These are phyloP conservation scores for Aspergillus leporis DNA, from an alignment of 495 filamentous ascomycete genomes.

Conservation along the genomic window DNA sequence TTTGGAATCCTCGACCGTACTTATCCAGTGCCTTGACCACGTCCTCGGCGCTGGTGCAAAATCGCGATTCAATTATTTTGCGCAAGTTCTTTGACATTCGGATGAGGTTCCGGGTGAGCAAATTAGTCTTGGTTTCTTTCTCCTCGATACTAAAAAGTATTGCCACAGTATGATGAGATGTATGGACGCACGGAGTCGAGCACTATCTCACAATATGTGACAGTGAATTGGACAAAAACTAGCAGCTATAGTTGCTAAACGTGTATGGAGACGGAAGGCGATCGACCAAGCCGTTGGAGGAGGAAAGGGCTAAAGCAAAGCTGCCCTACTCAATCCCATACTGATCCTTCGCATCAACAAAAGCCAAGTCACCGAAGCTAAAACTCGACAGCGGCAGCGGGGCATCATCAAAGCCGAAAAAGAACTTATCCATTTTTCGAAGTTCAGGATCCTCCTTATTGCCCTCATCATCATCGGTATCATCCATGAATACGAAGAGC, in stretches of 20 bases:
- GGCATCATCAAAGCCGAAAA: background rate
- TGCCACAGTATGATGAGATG: too few relatives aligned
- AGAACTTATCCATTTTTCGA: background rate
- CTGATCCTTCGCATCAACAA: slow-evolving; percentile 1
- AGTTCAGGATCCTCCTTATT: background rate
- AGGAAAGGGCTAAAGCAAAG: background rate
- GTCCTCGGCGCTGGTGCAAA: too few relatives aligned
- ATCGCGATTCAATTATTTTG: too few relatives aligned
- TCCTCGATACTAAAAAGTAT: too few relatives aligned
- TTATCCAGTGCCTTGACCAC: too few relatives aligned
- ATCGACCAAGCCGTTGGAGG: background rate
- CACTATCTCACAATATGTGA: background rate
- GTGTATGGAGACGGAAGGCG: background rate
- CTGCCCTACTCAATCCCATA: slow-evolving; percentile 1
- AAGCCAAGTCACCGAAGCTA: background rate
- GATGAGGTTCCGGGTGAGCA: too few relatives aligned
- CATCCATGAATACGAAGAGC: slow-evolving; percentile 9
- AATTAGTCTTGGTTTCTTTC: too few relatives aligned
- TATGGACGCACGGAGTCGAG: background rate
- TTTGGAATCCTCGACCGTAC: too few relatives aligned
- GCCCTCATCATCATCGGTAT: background rate
- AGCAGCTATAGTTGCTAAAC: background rate
- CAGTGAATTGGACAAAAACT: background rate
- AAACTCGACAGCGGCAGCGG: slow-evolving; percentile 1
- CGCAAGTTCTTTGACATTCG: too few relatives aligned